Evolutionary conservation across 2,329 filamentous ascomycete genomes (phyloP).

Genomic region (Coniochaeta sp.): DNA sequence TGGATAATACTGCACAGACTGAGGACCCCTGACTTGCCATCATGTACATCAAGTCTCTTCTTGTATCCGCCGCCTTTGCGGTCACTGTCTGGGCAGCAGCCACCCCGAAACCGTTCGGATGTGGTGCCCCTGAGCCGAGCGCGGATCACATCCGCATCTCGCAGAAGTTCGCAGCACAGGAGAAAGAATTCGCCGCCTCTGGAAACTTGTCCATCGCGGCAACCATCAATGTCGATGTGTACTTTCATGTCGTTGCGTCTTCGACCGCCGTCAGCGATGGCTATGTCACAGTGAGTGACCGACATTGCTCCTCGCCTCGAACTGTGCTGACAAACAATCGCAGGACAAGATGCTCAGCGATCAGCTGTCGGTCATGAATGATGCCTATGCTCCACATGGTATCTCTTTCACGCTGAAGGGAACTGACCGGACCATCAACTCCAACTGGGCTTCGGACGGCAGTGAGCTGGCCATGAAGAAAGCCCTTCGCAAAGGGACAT

Average conservation of each 20-base stretch:
- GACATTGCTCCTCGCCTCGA: neutral
- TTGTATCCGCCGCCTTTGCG: conserved; percentile 2
- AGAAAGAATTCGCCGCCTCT: conserved; percentile 11
- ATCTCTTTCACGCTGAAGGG: conserved; percentile 36
- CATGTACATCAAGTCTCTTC: conserved; percentile 4
- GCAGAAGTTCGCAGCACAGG: conserved; percentile 13
- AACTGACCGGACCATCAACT: conserved; percentile 32
- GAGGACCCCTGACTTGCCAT: neutral
- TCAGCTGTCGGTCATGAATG: conserved; percentile 39
- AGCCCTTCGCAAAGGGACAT: conserved; percentile 33
- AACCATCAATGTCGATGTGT: conserved; percentile 20
- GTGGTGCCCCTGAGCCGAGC: conserved; percentile 18
- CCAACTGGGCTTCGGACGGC: conserved; percentile 33
- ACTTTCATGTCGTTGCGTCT: conserved; percentile 24
- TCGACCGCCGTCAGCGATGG: conserved; percentile 22
- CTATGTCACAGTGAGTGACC: conserved; percentile 25
- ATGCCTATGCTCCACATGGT: conserved; percentile 32
- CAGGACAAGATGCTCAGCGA: conserved; percentile 26
- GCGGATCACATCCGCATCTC: conserved; percentile 15
- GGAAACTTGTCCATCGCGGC: conserved; percentile 14
- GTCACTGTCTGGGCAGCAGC: conserved; percentile 1
- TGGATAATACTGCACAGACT: neutral
- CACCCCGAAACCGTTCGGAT: conserved; percentile 5
- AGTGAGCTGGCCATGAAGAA: conserved; percentile 35
- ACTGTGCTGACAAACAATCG: neutral